These are phyloP conservation scores for Ulota crispa DNA, from an alignment of 225 moss, liverwort and hornwort species.

Conservation along the genomic window DNA sequence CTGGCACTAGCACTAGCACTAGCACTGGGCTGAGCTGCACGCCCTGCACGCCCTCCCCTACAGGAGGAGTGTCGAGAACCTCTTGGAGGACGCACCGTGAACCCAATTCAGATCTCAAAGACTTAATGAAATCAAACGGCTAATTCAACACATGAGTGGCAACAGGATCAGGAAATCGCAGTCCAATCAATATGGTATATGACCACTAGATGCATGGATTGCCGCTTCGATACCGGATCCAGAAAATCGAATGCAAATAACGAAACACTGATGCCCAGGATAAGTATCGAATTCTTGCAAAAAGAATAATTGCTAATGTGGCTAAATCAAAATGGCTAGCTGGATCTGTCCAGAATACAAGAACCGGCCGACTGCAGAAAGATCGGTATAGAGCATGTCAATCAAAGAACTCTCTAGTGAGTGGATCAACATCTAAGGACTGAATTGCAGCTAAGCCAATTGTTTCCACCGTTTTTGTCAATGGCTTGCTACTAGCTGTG, in stretches of 20 bases:
- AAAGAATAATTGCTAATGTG: background rate
- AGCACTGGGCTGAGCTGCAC: background rate
- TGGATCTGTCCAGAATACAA: too few species aligned
- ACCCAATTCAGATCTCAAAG: background rate
- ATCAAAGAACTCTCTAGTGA: background rate
- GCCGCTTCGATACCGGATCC: background rate
- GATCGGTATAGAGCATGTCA: background rate
- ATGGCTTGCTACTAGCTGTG: background rate
- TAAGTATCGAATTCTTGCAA: background rate
- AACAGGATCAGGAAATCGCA: background rate
- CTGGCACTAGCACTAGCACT: too few species aligned
- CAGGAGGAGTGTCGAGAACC: slow-evolving; percentile 12
- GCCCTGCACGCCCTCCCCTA: background rate
- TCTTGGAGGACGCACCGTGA: slow-evolving; percentile 42
- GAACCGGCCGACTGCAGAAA: background rate
- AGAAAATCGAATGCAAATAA: background rate
- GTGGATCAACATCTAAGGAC: background rate
- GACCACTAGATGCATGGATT: background rate
- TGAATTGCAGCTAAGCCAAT: background rate
- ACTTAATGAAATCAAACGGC: background rate
- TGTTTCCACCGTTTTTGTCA: background rate
- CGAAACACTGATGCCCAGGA: too few species aligned
- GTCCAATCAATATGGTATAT: background rate
- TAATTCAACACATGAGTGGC: background rate
- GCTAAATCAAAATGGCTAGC: background rate